Evolutionary conservation across 1,284 basidiomycete species (phyloP), one percentile per base, ranked within the genome.

Genomic region (Heterobasidion occidentale): DNA sequence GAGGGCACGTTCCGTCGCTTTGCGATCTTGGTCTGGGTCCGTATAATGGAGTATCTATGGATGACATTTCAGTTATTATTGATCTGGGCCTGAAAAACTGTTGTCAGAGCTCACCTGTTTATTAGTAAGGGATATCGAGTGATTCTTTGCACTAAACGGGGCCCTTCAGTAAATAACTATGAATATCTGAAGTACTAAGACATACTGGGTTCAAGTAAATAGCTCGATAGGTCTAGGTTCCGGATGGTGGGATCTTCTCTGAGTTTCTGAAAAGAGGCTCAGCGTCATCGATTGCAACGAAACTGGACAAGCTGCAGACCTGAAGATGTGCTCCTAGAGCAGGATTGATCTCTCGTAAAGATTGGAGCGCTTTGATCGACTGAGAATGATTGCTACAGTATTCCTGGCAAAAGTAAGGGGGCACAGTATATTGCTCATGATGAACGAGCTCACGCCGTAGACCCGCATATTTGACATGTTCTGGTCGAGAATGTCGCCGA

Each of bases 371-470:
- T 63, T 86, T 86, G 61, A 86, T 88, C 0, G 92, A 93, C 17
- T 80, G 85, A 15, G 76, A 76, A 71, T 98, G 94, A 64, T 98
- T 96, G 58, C 93, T 83, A 63, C 95, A 98, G 68, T 98, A 98
- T 50, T 88, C 86, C 86, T 94, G 64, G 3, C 38, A 6, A 36
- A 15, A 46, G 14, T 12, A 34, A 58, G 38, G 20, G 20, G 33
- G 47, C 34, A 46, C 14, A 33, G 9, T 3, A 14, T 46, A 34
- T 14, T 38, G 11, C 7, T 34, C 12, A 8, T 36, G 35, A 14
- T 17, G 7, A 8, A 9, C 36, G 27, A 36, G 15, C 19, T 68
- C 78, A 88, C 90, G 77, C 86, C 81, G 65, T 96, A 96, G 14
- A 90, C 81, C 3, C 71, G 75, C 82, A 97, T 89, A 58, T 84